Base-by-base conservation (phyloP, 2,329 filamentous ascomycete species). In the Beauveria scarabaeidicola region DNA sequence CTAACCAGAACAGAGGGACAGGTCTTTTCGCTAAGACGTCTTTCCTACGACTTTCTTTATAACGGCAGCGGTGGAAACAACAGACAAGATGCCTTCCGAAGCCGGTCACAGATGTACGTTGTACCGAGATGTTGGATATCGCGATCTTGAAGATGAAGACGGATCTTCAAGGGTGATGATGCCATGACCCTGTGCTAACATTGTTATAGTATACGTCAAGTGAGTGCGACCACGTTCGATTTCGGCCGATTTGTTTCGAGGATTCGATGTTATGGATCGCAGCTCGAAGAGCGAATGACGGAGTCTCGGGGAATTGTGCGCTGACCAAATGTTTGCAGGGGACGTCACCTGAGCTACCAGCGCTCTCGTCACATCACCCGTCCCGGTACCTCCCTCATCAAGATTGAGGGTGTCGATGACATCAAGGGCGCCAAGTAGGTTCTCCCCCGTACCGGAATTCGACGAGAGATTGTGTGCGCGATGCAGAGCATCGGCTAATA, bases 261-360 rank as follows among this genome's bases (percentile, higher is more conserved):
- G 38, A 52, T 63, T 60, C 50, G 32, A 48, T 40, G 36, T 59
- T 21, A 5, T 2, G 46, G 10, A 59, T 25, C 21, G 21, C 27
- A 38, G 17, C 21, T 51, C 44, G 46, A 59, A 36, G 9, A 19
- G 27, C n/a, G 27, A 59, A 59, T 17, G 47, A 48, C 32, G 17
- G 9, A 25, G 9, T 48, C 15, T 21, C 8, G 11, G 21, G 50
- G 46, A 59, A 59, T 56, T 52, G 58, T 40, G 47, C 27, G 52
- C 61, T 64, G 52, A 66, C 65, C 46, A 58, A 27, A 40, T 53
- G 48, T 40, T 52, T 52, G 54, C 59, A 95, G 90, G 91, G 93
- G 91, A 84, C 92, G 91, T 81, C 93, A 97, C 87, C 83, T 97
- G 81, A 93, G 89, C 82, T 97, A 96, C 85, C 88, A 96, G 85